Evolutionary conservation across 2,329 filamentous ascomycete species (phyloP).

Genomic region (Clonostachys rosea): DNA sequence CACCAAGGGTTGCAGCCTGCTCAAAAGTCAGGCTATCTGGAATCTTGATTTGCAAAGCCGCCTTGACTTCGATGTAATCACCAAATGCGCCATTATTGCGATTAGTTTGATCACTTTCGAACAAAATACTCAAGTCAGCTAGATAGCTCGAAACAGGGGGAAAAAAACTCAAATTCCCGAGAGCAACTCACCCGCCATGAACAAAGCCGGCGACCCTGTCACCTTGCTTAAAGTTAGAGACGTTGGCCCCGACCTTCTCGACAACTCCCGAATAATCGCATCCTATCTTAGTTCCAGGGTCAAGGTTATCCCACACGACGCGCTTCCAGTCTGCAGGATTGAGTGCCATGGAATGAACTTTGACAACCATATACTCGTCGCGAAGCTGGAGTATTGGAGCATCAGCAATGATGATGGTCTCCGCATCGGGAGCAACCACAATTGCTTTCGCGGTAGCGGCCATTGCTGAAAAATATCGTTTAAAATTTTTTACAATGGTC

Average conservation of each 20-base stretch:
- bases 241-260: slow-evolving; percentile 34
- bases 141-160: not conserved
- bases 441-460: too few relatives aligned
- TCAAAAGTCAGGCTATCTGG: slow-evolving; percentile 39
- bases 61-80: slow-evolving; percentile 29
- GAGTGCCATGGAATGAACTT: slow-evolving; percentile 21
- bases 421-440: too few relatives aligned
- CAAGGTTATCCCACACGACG: slow-evolving; percentile 8
- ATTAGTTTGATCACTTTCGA: slow-evolving; percentile 7
- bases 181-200: slow-evolving; percentile 20
- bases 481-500: too few relatives aligned
- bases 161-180: not conserved
- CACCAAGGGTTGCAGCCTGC: slow-evolving; percentile 36
- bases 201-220: slow-evolving; percentile 38
- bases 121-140: not conserved
- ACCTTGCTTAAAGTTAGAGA: slow-evolving; percentile 38
- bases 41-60: slow-evolving; percentile 32
- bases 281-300: slow-evolving; percentile 19
- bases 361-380: slow-evolving; percentile 19
- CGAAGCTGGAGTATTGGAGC: not conserved
- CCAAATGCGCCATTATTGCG: slow-evolving; percentile 37
- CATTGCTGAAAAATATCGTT: too few relatives aligned
- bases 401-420: too few relatives aligned
- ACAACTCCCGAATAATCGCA: slow-evolving; percentile 43
- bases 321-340: slow-evolving; percentile 28